Conservation (phyloP, 139 green algal species). For the Auxenochlorella pyrenoidosa region DNA sequence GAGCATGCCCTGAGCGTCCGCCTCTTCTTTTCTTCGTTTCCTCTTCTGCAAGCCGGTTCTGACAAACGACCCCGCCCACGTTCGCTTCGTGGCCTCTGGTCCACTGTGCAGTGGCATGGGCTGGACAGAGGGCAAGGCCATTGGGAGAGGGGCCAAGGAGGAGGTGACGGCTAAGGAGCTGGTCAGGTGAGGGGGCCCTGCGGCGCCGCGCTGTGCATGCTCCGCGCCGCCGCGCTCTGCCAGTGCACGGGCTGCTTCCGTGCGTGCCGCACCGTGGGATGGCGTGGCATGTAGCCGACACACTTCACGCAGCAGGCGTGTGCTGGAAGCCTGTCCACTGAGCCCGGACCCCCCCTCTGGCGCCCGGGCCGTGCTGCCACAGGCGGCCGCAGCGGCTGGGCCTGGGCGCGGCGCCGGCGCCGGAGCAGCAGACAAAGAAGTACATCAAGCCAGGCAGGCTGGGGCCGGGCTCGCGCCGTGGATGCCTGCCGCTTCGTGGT, state of each 20-base stretch:
- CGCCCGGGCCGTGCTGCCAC: not conserved
- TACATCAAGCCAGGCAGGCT: conserved; percentile 52
- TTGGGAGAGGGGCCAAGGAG: conserved; percentile 72
- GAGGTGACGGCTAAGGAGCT: conserved; percentile 76
- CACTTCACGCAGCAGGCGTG: no score
- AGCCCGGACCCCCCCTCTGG: no score
- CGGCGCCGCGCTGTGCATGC: no score
- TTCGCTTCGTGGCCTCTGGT: no score
- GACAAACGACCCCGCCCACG: no score
- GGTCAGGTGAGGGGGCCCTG: conserved; percentile 46
- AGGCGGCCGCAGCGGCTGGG: conserved; percentile 75
- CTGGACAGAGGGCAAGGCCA: conserved; percentile 78
- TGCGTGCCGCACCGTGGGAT: not conserved
- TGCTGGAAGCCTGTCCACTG: no score
- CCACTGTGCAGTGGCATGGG: conserved; percentile 77
- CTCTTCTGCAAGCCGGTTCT: no score
- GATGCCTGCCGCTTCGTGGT: no score
- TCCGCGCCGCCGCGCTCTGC: no score
- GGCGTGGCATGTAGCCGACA: not conserved
- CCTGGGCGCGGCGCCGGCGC: conserved; percentile 71
- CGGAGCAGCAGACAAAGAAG: conserved; percentile 38
- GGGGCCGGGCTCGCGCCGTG: not conserved
- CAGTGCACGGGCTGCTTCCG: not conserved
- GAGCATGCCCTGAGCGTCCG: no score
- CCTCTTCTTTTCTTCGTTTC: no score